Conservation (phyloP, 495 filamentous ascomycete genomes). For the Aspergillus carlsbadensis region DNA sequence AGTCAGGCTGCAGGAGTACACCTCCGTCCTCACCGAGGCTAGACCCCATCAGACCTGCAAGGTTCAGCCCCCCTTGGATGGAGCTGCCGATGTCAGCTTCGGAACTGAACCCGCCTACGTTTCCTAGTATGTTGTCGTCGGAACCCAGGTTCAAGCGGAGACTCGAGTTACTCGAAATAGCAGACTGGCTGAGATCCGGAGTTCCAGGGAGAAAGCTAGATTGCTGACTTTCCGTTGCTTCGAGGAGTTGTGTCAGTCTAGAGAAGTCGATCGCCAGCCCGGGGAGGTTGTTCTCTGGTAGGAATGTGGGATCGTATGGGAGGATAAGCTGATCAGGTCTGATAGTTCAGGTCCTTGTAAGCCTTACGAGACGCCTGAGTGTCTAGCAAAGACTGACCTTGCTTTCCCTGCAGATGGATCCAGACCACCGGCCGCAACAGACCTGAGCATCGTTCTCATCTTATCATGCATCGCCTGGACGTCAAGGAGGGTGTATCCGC, state of each 20-base stretch:
- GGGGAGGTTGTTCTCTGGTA: slow-evolving; percentile 63
- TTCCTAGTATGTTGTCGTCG: slow-evolving; percentile 26
- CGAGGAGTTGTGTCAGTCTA: slow-evolving; percentile 14
- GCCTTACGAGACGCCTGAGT: not conserved
- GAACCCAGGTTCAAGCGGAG: slow-evolving; percentile 35
- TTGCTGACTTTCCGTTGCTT: slow-evolving; percentile 17
- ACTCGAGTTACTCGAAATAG: slow-evolving; percentile 24
- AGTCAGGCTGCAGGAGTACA: slow-evolving; percentile 60
- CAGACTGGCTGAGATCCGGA: slow-evolving; percentile 30
- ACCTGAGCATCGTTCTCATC: slow-evolving; percentile 64
- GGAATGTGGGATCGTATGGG: slow-evolving; percentile 81
- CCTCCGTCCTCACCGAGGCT: slow-evolving; percentile 46
- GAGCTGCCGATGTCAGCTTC: slow-evolving; percentile 23
- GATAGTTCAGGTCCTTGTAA: not conserved
- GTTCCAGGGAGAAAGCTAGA: slow-evolving; percentile 28
- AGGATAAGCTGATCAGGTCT: slow-evolving; percentile 81
- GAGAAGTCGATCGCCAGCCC: slow-evolving; percentile 56
- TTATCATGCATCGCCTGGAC: slow-evolving; percentile 71
- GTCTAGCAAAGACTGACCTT: slow-evolving; percentile 50
- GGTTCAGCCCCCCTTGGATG: slow-evolving; percentile 21
- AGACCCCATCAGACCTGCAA: slow-evolving; percentile 16
- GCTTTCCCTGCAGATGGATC: slow-evolving; percentile 71
- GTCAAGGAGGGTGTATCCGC: slow-evolving; percentile 78
- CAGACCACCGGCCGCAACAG: slow-evolving; percentile 54
- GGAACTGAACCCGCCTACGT: slow-evolving; percentile 21